Evolutionary conservation across 2,329 filamentous ascomycete genomes (phyloP).

Genomic region (Trichoderma atrobrunneum): DNA sequence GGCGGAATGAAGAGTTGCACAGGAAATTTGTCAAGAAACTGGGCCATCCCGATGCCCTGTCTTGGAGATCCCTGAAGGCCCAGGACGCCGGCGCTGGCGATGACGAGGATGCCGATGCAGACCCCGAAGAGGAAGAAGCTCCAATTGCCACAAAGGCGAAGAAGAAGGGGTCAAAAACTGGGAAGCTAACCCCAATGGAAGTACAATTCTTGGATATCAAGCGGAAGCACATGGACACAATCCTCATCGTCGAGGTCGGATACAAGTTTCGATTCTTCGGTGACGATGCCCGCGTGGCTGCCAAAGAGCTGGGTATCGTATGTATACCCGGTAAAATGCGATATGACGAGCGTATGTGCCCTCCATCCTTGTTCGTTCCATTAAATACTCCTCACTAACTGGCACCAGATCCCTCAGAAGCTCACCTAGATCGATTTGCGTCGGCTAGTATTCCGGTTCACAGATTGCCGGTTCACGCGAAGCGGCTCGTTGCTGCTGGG

Average conservation of each 20-base stretch:
- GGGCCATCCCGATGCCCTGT: conserved; percentile 78
- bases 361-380: neutral
- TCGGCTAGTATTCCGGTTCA: conserved; percentile 95
- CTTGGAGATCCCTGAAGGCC: conserved; percentile 58
- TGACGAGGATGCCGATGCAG: conserved; percentile 55
- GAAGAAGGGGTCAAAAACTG: conserved; percentile 68
- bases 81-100: conserved; percentile 56
- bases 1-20: conserved; percentile 70
- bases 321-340: conserved; percentile 95
- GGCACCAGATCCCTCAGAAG: conserved; percentile 72
- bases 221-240: conserved; percentile 79
- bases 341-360: conserved; percentile 75
- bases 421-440: conserved; percentile 86
- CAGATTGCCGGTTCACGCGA: conserved; percentile 87
- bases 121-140: conserved; percentile 55
- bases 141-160: conserved; percentile 44
- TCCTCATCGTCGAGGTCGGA: conserved; percentile 91
- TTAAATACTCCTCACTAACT: neutral
- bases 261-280: conserved; percentile 99
- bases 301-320: conserved; percentile 88
- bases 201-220: conserved; percentile 93
- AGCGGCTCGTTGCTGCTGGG: conserved; percentile 85
- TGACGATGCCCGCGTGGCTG: conserved; percentile 84
- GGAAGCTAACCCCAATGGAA: conserved; percentile 92
- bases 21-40: conserved; percentile 86